Evolutionary conservation across 805 yeast genomes (phyloP).

Genomic region (Cyberlindnera mycetangii): DNA sequence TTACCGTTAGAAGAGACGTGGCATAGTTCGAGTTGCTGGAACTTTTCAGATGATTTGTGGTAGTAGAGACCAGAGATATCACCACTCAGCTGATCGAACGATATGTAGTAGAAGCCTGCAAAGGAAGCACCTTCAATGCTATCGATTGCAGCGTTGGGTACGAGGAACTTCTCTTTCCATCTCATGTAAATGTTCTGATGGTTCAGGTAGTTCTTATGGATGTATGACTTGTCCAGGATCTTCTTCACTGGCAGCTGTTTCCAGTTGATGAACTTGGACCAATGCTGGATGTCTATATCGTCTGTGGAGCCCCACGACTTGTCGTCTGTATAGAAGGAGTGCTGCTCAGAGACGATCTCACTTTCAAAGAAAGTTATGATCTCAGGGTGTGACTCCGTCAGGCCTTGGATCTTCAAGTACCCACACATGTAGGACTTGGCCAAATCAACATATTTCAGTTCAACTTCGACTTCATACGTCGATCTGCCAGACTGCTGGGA

Average conservation of each 20-base stretch:
- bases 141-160: constrained; percentile 66
- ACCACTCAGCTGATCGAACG: constrained; percentile 76
- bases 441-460: constrained; percentile 67
- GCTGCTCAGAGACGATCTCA: constrained; percentile 54
- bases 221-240: constrained; percentile 19
- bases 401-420: constrained; percentile 62
- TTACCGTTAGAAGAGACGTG: constrained; percentile 14
- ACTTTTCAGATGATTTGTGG: constrained; percentile 71
- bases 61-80: constrained; percentile 77
- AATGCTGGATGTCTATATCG: constrained; percentile 61
- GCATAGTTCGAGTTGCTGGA: constrained; percentile 66
- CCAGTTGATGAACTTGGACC: constrained; percentile 57
- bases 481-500: constrained; percentile 67
- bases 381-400: constrained; percentile 64
- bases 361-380: constrained; percentile 75
- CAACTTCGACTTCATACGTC: constrained; percentile 65
- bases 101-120: constrained; percentile 89
- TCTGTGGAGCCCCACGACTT: constrained; percentile 55
- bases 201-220: constrained; percentile 31
- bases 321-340: constrained; percentile 40
- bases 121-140: constrained; percentile 71
- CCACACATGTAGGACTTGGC: constrained; percentile 51
- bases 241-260: constrained; percentile 26
- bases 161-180: constrained; percentile 89
- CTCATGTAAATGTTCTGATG: constrained; percentile 74